These are phyloP conservation scores for Lathyrus aphaca DNA, from an alignment of 306 rosid genomes.

Conservation along the genomic window DNA sequence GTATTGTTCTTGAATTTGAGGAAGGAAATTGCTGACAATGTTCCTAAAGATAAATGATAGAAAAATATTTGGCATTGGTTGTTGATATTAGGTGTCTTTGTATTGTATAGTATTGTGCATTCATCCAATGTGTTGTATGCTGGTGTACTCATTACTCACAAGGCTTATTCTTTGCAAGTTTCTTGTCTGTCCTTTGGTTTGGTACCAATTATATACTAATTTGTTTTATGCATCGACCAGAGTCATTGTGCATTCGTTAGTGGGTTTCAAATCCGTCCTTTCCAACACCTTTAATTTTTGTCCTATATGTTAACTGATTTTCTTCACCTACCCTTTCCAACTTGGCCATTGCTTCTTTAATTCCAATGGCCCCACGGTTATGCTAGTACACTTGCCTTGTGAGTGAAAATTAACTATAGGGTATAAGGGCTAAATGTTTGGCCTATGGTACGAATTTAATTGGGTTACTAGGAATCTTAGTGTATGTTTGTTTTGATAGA, in stretches of 20 bases:
- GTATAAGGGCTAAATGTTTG: background rate
- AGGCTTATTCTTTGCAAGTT: conserved; percentile 32
- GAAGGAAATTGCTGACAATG: conserved; percentile 28
- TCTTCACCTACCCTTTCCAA: conserved; percentile 32
- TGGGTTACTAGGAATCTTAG: background rate
- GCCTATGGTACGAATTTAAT: background rate
- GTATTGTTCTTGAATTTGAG: background rate
- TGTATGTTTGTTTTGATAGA: too few species aligned
- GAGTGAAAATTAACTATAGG: background rate
- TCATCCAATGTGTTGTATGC: background rate
- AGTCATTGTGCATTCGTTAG: conserved; percentile 37
- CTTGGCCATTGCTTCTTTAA: conserved; percentile 25
- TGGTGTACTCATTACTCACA: conserved; percentile 33
- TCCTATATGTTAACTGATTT: conserved; percentile 27
- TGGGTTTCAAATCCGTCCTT: conserved; percentile 38
- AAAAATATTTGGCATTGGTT: background rate
- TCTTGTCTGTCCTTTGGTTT: conserved; percentile 26
- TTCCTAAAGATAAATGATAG: conserved; percentile 21
- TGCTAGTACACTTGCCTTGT: background rate
- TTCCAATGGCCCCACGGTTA: conserved; percentile 20
- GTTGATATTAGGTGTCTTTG: conserved; percentile 41
- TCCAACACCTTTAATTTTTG: conserved; percentile 28
- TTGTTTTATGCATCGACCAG: conserved; percentile 30
- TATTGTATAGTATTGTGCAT: background rate
- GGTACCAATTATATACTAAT: background rate